phyloP scores from a whole-genome alignment of 306 rosid genomes.

The Myrica gale region DNA sequence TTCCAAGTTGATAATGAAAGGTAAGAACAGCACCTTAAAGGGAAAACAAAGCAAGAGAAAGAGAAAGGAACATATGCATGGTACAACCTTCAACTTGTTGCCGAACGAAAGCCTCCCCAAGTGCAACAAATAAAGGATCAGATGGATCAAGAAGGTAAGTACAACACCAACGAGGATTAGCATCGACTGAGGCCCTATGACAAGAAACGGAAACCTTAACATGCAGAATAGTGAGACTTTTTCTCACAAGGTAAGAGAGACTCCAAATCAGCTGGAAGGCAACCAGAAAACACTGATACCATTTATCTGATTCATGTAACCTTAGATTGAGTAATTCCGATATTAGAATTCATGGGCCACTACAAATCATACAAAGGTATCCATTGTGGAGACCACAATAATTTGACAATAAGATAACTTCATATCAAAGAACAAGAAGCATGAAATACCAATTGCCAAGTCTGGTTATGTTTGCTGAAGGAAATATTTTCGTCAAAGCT shows the following conservation, averaged over 20 bases:
- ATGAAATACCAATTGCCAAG: constrained; percentile 80
- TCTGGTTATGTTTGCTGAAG: constrained; percentile 85
- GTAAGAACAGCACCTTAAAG: constrained; percentile 48
- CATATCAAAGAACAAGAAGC: constrained; percentile 15
- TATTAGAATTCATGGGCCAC: constrained; percentile 10
- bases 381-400: constrained; percentile 1
- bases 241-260: constrained; percentile 1
- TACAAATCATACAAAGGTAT: constrained; percentile 4
- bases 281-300: constrained; percentile 14
- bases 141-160: constrained; percentile 94
- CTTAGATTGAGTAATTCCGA: not conserved
- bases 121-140: constrained; percentile 83
- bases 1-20: not conserved
- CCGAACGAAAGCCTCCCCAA: constrained; percentile 79
- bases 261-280: constrained; percentile 6
- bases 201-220: constrained; percentile 26
- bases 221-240: constrained; percentile 19
- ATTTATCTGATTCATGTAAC: not conserved
- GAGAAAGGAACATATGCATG: too few relatives aligned
- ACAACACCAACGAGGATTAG: constrained; percentile 80
- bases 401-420: constrained; percentile 20
- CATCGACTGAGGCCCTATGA: constrained; percentile 75
- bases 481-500: constrained; percentile 61
- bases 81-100: constrained; percentile 68
- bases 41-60: too few relatives aligned